Evolutionary conservation across 1,284 basidiomycete species (phyloP), one percentile per base, ranked within the genome.

Genomic region (Marasmius fiardii): DNA sequence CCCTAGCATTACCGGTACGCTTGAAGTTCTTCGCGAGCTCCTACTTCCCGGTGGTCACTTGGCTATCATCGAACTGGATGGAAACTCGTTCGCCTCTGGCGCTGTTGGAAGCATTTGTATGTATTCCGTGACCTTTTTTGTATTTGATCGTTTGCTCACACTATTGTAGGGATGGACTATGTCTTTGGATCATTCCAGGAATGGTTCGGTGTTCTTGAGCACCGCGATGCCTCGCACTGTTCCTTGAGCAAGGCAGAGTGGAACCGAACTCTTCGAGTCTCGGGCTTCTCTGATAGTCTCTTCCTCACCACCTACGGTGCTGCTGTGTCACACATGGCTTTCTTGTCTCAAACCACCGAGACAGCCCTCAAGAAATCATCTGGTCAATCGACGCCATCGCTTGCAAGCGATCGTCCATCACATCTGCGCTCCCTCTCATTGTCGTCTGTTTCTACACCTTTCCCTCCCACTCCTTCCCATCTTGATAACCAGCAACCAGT

Each of bases 11-110:
- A n/a, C 35, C 10, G 47, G 35, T 21, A 52, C 58, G 5, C 47
- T 65, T 26, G 8, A 12, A 8, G 56, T 41, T 12, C 57, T 66
- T 11, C 54, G 50, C 3, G 52, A 57, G 6, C 18, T 64, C 16
- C 58, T 65, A 28, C 44, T 62, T 28, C 63, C 64, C 24, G 64
- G 64, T 7, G 64, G 65, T 2, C 57, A 60, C 34, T 51, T 65
- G 11, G 41, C 26, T 16, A 47, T 47, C n/a, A 23, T 45, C 6
- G 41, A 48, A 21, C 26, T 23, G 33, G 41, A 48, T 47, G 28
- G 44, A 34, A 33, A 43, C 18, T 47, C 34, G 18, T 33, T 47
- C 20, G 52, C 11, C n/a, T 14, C 43, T 7, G 23, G 33, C 20
- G 24, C 44, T 24, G 20, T 47, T 10, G 52, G 41, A 16, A 43